Evolutionary conservation across 2,329 filamentous ascomycete genomes (phyloP).

Genomic region (Penicillium sp.): DNA sequence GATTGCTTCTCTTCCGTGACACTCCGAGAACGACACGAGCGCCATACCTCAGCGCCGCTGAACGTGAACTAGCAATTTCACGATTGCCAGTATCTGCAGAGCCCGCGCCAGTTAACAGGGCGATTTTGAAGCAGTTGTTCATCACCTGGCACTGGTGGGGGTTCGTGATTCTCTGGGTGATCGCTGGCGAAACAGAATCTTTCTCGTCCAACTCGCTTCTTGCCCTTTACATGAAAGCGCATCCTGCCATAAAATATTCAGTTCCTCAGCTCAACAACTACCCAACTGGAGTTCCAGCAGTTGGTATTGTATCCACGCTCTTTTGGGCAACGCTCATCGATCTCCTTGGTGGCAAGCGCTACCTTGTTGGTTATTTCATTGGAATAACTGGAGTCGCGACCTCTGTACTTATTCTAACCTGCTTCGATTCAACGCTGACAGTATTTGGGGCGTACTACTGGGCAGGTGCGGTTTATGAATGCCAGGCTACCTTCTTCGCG

Average conservation of each 20-base stretch:
- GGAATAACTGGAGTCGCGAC: slow-evolving; percentile 67
- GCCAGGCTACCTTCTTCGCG: slow-evolving; percentile 75
- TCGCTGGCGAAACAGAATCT: slow-evolving; percentile 73
- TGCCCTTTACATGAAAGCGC: slow-evolving; percentile 55
- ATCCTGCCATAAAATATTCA: slow-evolving; percentile 52
- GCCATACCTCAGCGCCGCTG: slow-evolving; percentile 38
- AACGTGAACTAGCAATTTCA: slow-evolving; percentile 36
- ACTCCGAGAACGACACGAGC: slow-evolving; percentile 42
- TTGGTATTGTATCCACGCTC: slow-evolving; percentile 61
- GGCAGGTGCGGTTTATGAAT: slow-evolving; percentile 72
- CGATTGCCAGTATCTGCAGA: slow-evolving; percentile 33
- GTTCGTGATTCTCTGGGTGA: slow-evolving; percentile 53
- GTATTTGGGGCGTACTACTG: slow-evolving; percentile 72
- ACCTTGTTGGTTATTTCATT: slow-evolving; percentile 71
- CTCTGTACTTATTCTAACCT: slow-evolving; percentile 64
- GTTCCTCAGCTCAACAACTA: slow-evolving; percentile 59
- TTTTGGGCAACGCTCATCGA: slow-evolving; percentile 74
- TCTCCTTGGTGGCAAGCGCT: slow-evolving; percentile 61
- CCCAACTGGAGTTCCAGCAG: slow-evolving; percentile 58
- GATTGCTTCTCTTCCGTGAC: slow-evolving; percentile 48
- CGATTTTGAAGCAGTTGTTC: slow-evolving; percentile 38
- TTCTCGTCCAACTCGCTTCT: slow-evolving; percentile 69
- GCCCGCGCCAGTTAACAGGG: slow-evolving; percentile 26
- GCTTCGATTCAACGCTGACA: slow-evolving; percentile 56
- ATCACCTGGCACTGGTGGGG: slow-evolving; percentile 44